Percentiles rank a stretch among this genome's conserved stretches.
phyloP scores from a whole-genome alignment of 768 basidiomycete species.

The Amyloporia xantha region DNA sequence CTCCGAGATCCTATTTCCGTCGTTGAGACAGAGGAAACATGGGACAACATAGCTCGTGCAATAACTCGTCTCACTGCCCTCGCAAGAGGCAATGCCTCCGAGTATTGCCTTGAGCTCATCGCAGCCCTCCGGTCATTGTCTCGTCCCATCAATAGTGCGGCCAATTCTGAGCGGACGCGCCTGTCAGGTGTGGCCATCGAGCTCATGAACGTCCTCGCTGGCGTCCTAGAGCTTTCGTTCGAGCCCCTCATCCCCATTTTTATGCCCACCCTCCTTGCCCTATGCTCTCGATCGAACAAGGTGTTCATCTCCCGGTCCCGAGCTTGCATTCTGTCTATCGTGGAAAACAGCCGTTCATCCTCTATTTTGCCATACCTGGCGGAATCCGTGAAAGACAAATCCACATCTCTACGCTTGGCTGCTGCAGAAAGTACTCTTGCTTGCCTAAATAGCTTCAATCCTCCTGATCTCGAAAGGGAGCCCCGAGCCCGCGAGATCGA shows the following conservation, averaged over 20 bases:
- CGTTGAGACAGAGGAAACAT: conserved; percentile 71
- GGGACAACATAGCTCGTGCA: conserved; percentile 59
- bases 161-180: conserved; percentile 68
- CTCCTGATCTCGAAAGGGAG: conserved; percentile 73
- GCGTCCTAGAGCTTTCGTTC: conserved; percentile 53
- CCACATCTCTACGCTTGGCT: conserved; percentile 51
- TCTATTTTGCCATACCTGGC: conserved; percentile 54
- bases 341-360: conserved; percentile 64
- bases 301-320: conserved; percentile 64
- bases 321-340: conserved; percentile 49
- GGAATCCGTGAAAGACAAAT: conserved; percentile 62
- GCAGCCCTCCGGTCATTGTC: conserved; percentile 43
- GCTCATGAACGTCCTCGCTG: conserved; percentile 47
- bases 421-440: conserved; percentile 60
- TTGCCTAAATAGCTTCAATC: conserved; percentile 71
- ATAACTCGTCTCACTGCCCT: conserved; percentile 41
- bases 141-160: conserved; percentile 48
- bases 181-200: conserved; percentile 65
- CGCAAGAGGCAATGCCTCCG: conserved; percentile 46
- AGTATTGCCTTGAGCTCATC: conserved; percentile 45
- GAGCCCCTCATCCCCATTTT: conserved; percentile 62
- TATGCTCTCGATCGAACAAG: conserved; percentile 75
- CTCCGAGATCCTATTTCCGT: conserved; percentile 36
- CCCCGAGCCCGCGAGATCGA: conserved; percentile 60
- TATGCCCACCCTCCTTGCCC: conserved; percentile 56